Evolutionary conservation across 768 basidiomycete genomes (phyloP), one percentile per base, ranked within the genome.

Genomic region (Termitomyces sp.): DNA sequence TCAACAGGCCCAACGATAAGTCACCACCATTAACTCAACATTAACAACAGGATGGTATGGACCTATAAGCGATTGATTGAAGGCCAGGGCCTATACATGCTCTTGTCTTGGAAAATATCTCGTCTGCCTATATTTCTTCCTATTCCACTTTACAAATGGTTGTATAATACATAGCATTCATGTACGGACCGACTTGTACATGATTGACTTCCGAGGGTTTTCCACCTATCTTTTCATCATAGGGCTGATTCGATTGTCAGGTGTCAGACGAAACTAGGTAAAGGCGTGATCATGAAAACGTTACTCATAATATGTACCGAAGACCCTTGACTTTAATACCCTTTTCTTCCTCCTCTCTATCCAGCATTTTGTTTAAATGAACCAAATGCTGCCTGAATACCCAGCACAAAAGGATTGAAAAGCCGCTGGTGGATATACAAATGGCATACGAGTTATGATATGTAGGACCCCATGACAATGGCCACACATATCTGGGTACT

Each of bases 391-490:
- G 62, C 53, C 80, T 74, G 68, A 86, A 82, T n/a, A 70, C 59
- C 64, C 77, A 74, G 60, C 77, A 79, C 73, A 86, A 77, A 30
- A 80, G 62, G 36, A 85, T 81, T 7, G 79, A 73, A 33, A 80
- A 56, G 5, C 76, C 78, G 63, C 75, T 83, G 60, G 81, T 78
- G 55, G 81, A 74, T 47, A 88, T 86, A 73, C 87, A 90, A 59
- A 95, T 88, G 26, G 78, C 82, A 72, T 86, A 95, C 1, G 89
- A 89, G 46, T 80, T 77, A 13, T 72, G 72, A 70, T 93, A 94
- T 0, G 80, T 79, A 12, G 86, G 88, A 4, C 87, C 89, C 88
- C 88, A 92, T 5, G 70, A 63, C 47, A 70, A 72, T 6, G 86
- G 88, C 86, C 88, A 92, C 26, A 84, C 73, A 66, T 88, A 89